Evolutionary conservation across 306 rosid species (phyloP), one percentile per base, ranked within the genome.

Genomic region (Hylodesmum podocarpum): DNA sequence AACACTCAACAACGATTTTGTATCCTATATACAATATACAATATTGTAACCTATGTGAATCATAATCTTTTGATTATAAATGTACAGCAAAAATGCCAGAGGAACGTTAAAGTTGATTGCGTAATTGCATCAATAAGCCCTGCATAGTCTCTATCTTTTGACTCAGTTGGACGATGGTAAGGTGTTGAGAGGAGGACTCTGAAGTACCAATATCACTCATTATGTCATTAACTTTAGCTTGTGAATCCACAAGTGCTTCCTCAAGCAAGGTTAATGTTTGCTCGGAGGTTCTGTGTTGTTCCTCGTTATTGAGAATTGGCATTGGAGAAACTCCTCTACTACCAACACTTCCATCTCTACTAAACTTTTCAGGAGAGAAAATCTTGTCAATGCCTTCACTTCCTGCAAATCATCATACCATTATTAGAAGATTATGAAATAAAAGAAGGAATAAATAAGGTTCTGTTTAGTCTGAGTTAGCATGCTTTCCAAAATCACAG

Each of bases 361-460:
- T 82, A 64, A 61, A 71, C 86, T 85, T 91, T 67, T 82, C 87
- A 9, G 90, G 70, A 41, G 93, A 80, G 86, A 91, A 91, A 55
- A 94, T 82, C 81, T 86, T 94, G 84, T 91, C 92, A 49, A 94
- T 84, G 75, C 98, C 97, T 63, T 87, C 98, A 36, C 88, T 94
- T 82, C 98, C 98, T 94, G 95, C 87, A 81, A 71, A 66, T 78
- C 55, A 66, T 66, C 58, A 57, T 55, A 25, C 37, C 79, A 73
- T 76, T 27, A 39, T 49, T 40, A 72, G 68, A 62, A 39, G 5
- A 59, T 13, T 12, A 76, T 21, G 2, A 40, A 21, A 72, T 6
- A 36, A 54, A 21, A 72, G 9, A 36, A 54, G 27, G 57, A 22
- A 73, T 12, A 46, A 41, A 7, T 31, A 18, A 58, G 21, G 63